phyloP scores from a whole-genome alignment of 2,329 filamentous ascomycete species.

The Pseudogymnoascus sp. region DNA sequence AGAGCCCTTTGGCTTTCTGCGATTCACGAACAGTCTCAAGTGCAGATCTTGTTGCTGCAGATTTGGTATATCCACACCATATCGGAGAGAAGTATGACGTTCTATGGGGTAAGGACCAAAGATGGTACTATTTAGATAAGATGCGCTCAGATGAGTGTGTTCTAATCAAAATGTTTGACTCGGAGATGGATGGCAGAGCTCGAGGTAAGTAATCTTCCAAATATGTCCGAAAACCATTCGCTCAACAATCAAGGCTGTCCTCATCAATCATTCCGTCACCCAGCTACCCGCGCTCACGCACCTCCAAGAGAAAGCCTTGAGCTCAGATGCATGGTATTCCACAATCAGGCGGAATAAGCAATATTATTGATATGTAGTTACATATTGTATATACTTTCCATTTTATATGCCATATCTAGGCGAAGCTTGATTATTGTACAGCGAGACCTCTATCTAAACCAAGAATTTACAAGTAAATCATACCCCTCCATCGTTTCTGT shows the following conservation, averaged over 20 bases:
- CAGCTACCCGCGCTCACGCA: background rate
- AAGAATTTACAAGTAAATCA: background rate
- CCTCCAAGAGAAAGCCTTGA: background rate
- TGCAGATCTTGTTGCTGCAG: background rate
- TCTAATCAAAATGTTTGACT: background rate
- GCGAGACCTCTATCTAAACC: background rate
- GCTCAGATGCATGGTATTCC: background rate
- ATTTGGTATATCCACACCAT: background rate
- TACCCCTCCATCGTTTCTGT: background rate
- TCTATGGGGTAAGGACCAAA: background rate
- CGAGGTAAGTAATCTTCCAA: background rate
- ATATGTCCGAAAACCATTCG: background rate
- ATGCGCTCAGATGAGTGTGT: background rate
- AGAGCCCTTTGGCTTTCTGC: background rate
- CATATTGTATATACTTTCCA: background rate
- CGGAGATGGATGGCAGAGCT: background rate
- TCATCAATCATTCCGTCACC: background rate
- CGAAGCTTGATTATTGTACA: background rate
- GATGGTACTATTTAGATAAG: background rate
- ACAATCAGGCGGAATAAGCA: background rate
- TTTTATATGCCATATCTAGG: background rate
- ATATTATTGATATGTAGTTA: background rate
- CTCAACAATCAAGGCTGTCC: background rate
- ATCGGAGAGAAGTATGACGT: background rate
- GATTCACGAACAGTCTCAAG: background rate